A percentile compares a stretch with the other conserved stretches of the same genome.
These are phyloP conservation scores for Quercus bicolor DNA, from an alignment of 306 rosid species.

Conservation along the genomic window DNA sequence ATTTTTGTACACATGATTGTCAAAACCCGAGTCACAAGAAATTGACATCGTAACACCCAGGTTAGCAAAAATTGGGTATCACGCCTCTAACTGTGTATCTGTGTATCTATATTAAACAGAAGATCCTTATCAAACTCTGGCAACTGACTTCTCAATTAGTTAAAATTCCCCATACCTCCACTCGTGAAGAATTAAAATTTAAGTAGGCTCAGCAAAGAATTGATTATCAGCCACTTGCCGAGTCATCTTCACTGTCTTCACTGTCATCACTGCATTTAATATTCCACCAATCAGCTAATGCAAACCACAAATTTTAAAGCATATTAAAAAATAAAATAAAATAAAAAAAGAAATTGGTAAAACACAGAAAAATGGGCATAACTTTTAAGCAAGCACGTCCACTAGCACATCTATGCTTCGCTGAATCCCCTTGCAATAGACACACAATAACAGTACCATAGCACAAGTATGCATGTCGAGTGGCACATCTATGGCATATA, in stretches of 20 bases:
- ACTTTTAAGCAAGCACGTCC: neutral
- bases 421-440: neutral
- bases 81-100: conserved; percentile 13
- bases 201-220: neutral
- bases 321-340: neutral
- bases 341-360: neutral
- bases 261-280: conserved; percentile 75
- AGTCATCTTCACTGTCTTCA: conserved; percentile 68
- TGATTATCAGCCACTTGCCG: conserved; percentile 40
- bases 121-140: conserved; percentile 18
- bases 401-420: neutral
- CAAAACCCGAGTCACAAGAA: neutral
- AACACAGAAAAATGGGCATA: neutral
- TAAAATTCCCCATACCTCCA: neutral
- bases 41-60: conserved; percentile 19
- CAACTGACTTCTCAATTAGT: neutral
- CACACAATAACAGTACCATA: too few relatives aligned
- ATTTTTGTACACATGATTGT: neutral
- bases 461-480: too few relatives aligned
- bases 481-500: too few relatives aligned
- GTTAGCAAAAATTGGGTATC: conserved; percentile 42
- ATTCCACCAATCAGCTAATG: neutral
- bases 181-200: conserved; percentile 4
- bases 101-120: conserved; percentile 13
- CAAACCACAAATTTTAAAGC: neutral